A percentile compares a stretch with the other conserved stretches of the same genome.
phyloP scores from a whole-genome alignment of 345 rosid genomes.

The Linum tenue region DNA sequence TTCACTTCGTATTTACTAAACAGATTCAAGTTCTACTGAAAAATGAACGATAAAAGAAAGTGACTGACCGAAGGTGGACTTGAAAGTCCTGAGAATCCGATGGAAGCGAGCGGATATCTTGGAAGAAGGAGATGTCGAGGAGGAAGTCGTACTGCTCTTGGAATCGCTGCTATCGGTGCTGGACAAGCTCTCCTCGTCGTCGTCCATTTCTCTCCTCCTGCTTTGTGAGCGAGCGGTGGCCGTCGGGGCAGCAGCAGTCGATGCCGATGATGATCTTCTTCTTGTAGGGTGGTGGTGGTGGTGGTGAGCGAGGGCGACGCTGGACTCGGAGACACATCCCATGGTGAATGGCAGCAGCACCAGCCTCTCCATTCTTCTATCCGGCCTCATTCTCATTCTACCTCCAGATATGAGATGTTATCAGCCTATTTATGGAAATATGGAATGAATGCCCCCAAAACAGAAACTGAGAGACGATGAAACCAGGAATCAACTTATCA shows the following conservation, averaged over 20 bases:
- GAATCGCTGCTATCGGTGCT: not conserved
- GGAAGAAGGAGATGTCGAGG: not conserved
- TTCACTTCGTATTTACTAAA: too few relatives aligned
- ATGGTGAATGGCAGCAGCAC: slow-evolving; percentile 71
- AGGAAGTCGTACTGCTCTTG: not conserved
- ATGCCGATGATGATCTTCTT: slow-evolving; percentile 10
- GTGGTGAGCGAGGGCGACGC: slow-evolving; percentile 39
- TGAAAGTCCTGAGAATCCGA: not conserved
- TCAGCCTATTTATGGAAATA: too few relatives aligned
- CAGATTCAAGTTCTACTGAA: too few relatives aligned
- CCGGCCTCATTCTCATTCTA: not conserved
- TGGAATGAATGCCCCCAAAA: too few relatives aligned
- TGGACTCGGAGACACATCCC: slow-evolving; percentile 66
- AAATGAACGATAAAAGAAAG: not conserved
- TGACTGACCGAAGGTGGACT: not conserved
- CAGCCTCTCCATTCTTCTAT: slow-evolving; percentile 53
- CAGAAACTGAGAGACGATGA: too few relatives aligned
- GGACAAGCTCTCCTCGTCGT: not conserved
- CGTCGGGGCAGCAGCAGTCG: slow-evolving; percentile 16
- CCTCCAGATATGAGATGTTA: too few relatives aligned
- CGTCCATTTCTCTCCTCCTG: not conserved
- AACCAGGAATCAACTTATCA: too few relatives aligned
- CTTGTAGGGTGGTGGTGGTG: slow-evolving; percentile 16
- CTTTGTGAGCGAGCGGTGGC: slow-evolving; percentile 17
- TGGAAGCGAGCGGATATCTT: not conserved